Base-by-base conservation (phyloP, 164 flowering plant species). In the Kingdonia uniflora region DNA sequence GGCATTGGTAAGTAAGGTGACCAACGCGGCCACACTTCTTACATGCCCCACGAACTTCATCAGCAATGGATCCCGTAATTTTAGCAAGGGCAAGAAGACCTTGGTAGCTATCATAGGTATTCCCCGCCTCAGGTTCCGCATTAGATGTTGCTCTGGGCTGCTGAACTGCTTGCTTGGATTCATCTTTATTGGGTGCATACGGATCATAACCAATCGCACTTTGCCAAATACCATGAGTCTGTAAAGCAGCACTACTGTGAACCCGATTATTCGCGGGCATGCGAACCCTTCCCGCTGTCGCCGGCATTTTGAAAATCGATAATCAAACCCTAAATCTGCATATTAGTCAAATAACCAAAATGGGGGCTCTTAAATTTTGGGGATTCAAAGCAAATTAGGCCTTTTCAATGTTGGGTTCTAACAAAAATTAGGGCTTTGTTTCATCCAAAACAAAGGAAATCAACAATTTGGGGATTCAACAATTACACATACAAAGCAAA, bases 221-320 rank as follows among this genome's bases (percentile, higher is more conserved):
- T 76, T 92, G 97, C 99, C 99, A 92, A 46, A 92, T 92, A 8
- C 99, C 97, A 54, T 92, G 99, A 41, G 99, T 92, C 60, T 92
- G 99, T 13, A 92, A 75, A 54, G 99, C 97, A 11, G 97, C 99
- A 61, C 97, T 88, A 56, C 99, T 92, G 65, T 92, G 97, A 49
- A 92, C 99, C 80, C 99, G 68, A 59, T 92, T 92, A 79, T 92
- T 92, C 51, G 99, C 99, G 19, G 99, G 99, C 99, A 92, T 92
- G 65, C 99, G 99, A 84, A 92, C 99, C 70, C 99, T 82, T 38
- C 99, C 99, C 45, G 99, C 99, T 42, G 99, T 92, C 11, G 99
- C 99, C 68, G 97, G 97, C 99, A 86, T 92, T 63, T 76, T 88
- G 65, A 14, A 20, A 42, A n/a, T 40, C n/a, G 1, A 25, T 44